Conservation (phyloP, 2,329 filamentous ascomycete species). For the Scortechinia acanthostroma region DNA sequence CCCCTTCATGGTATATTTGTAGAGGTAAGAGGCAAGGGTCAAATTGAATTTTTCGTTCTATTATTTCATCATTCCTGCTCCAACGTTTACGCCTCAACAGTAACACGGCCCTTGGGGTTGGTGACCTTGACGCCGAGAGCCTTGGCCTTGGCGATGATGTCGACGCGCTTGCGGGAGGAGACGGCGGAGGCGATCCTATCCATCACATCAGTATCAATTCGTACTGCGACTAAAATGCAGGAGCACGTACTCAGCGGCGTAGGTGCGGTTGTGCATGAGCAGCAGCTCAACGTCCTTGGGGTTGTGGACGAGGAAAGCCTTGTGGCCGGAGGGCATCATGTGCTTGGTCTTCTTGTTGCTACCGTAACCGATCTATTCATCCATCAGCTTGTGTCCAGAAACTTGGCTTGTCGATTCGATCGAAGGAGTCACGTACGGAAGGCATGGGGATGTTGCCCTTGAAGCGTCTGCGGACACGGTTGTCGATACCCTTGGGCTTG, state of each 20-base stretch:
- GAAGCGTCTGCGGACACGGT: slow-evolving; percentile 93
- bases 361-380: slow-evolving; percentile 83
- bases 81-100: slow-evolving; percentile 75
- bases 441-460: slow-evolving; percentile 93
- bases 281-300: slow-evolving; percentile 90
- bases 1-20: no score
- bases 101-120: slow-evolving; percentile 98
- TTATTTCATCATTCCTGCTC: background rate
- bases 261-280: slow-evolving; percentile 99
- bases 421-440: slow-evolving; percentile 64
- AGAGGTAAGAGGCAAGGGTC: no score
- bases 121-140: slow-evolving; percentile 99
- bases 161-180: slow-evolving; percentile 96
- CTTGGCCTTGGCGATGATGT: slow-evolving; percentile 96
- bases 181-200: slow-evolving; percentile 91
- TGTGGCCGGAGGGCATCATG: slow-evolving; percentile 98
- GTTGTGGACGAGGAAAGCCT: slow-evolving; percentile 99
- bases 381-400: slow-evolving; percentile 5
- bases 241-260: slow-evolving; percentile 84
- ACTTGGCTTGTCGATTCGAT: slow-evolving; percentile 8
- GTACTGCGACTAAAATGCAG: slow-evolving; percentile 3
- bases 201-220: slow-evolving; percentile 25
- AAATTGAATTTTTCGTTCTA: background rate
- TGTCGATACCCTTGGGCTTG: slow-evolving; percentile 99
- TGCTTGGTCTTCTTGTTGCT: slow-evolving; percentile 99